phyloP scores from a whole-genome alignment of 1,284 basidiomycete species.

The Pyrrhoderma lamaoense region DNA sequence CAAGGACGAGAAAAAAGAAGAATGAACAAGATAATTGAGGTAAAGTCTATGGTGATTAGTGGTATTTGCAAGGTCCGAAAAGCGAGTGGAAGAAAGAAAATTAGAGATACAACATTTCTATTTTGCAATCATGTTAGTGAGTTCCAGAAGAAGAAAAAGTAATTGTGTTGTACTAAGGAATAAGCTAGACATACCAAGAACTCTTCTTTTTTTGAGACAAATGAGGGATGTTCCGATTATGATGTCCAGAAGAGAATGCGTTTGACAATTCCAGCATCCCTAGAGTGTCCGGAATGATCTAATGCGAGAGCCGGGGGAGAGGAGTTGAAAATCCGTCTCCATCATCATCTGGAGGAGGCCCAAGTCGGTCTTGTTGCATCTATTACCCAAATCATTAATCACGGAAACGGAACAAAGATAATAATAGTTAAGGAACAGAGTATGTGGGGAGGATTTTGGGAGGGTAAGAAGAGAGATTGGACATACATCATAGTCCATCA shows the following conservation, averaged over 20 bases:
- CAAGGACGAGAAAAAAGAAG: too few relatives aligned
- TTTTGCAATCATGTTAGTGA: background rate
- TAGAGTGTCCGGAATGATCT: conserved; percentile 10
- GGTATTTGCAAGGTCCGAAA: background rate
- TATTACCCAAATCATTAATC: background rate
- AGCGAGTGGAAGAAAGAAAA: background rate
- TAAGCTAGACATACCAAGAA: background rate
- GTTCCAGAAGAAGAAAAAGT: background rate
- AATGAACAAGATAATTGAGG: background rate
- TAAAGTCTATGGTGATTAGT: background rate
- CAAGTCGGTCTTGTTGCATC: conserved; percentile 17
- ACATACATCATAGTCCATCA: conserved; percentile 60
- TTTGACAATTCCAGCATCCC: conserved; percentile 11
- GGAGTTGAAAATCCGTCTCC: conserved; percentile 9
- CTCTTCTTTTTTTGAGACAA: background rate
- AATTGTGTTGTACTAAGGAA: background rate
- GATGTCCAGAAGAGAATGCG: conserved; percentile 17
- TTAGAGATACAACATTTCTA: background rate
- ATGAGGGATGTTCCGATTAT: background rate
- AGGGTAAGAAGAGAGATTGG: too few relatives aligned
- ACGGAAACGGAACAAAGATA: background rate
- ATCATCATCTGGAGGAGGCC: conserved; percentile 12
- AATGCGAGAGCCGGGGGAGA: conserved; percentile 1
- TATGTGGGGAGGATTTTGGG: background rate
- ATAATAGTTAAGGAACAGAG: background rate